Evolutionary conservation across 208 protist genomes (phyloP).

Genomic region (Angomonas ambiguus): DNA sequence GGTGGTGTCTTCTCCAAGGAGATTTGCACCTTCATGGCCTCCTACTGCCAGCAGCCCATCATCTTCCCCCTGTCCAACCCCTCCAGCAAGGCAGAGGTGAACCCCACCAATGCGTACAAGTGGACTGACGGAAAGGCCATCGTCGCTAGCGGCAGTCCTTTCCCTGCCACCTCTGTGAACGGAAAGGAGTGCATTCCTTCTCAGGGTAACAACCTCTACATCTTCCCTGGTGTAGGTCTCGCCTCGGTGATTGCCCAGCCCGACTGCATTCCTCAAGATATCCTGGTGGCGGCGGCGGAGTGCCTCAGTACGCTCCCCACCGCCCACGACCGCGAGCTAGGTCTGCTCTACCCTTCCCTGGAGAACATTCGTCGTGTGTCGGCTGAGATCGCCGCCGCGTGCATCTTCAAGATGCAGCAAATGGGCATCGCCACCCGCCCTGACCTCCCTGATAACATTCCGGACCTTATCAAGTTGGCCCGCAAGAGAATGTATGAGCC

Average conservation of each 20-base stretch:
- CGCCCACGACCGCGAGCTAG: slow-evolving; percentile 31
- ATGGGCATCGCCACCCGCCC: slow-evolving; percentile 50
- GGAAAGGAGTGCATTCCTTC: slow-evolving; percentile 77
- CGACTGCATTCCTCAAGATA: slow-evolving; percentile 78
- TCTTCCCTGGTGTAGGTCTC: slow-evolving; percentile 95
- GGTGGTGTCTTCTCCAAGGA: slow-evolving; percentile 93
- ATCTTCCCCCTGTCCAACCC: slow-evolving; percentile 97
- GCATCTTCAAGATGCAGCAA: slow-evolving; percentile 61
- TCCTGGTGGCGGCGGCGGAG: slow-evolving; percentile 81
- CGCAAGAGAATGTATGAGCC: slow-evolving; percentile 42
- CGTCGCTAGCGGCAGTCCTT: slow-evolving; percentile 96
- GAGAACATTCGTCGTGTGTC: slow-evolving; percentile 72
- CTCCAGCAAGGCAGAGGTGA: slow-evolving; percentile 85
- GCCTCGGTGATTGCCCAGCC: slow-evolving; percentile 69
- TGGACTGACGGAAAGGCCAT: slow-evolving; percentile 92
- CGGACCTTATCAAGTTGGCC: slow-evolving; percentile 39
- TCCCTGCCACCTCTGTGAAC: slow-evolving; percentile 77
- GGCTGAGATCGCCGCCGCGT: slow-evolving; percentile 58
- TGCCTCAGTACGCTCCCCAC: slow-evolving; percentile 59
- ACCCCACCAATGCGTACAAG: slow-evolving; percentile 90
- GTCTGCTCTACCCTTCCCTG: slow-evolving; percentile 70
- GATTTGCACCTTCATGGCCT: slow-evolving; percentile 75
- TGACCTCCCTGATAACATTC: slow-evolving; percentile 34
- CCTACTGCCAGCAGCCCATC: slow-evolving; percentile 86
- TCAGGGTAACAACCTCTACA: slow-evolving; percentile 97